phyloP scores from a whole-genome alignment of 345 rosid species.

The Citrus hindsii region DNA sequence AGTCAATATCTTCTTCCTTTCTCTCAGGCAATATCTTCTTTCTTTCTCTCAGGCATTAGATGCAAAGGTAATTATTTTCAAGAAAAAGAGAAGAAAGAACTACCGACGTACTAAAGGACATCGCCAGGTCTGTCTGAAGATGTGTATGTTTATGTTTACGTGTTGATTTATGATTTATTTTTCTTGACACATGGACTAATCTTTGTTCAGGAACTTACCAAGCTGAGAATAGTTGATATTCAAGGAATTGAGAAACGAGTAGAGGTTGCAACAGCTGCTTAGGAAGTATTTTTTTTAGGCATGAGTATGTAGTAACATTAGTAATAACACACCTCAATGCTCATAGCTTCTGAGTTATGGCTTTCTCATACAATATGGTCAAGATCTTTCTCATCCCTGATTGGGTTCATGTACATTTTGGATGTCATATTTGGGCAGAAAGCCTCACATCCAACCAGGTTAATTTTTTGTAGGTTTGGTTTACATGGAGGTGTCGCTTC shows the following conservation, averaged over 20 bases:
- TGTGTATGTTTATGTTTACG: slow-evolving; percentile 5
- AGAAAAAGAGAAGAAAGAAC: slow-evolving; percentile 92
- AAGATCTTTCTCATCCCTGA: background rate
- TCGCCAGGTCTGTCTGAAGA: slow-evolving; percentile 57
- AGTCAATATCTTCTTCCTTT: slow-evolving; percentile 10
- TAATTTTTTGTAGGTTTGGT: slow-evolving; percentile 10
- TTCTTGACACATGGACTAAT: slow-evolving; percentile 6
- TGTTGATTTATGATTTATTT: background rate
- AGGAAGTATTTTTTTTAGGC: slow-evolving; percentile 19
- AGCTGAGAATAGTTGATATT: slow-evolving; percentile 87
- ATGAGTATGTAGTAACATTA: background rate
- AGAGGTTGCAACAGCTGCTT: slow-evolving; percentile 57
- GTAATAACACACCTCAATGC: slow-evolving; percentile 1
- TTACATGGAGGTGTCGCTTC: slow-evolving; percentile 14
- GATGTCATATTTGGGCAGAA: slow-evolving; percentile 16
- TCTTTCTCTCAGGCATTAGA: slow-evolving; percentile 70
- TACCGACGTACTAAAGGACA: slow-evolving; percentile 88
- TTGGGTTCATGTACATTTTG: slow-evolving; percentile 25
- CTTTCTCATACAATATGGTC: background rate
- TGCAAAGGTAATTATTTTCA: slow-evolving; percentile 88
- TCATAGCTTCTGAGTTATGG: background rate
- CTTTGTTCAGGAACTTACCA: slow-evolving; percentile 74
- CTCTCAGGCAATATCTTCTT: slow-evolving; percentile 38
- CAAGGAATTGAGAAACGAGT: slow-evolving; percentile 84
- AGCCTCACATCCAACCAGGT: slow-evolving; percentile 8